These are phyloP conservation scores for Monotropa hypopitys DNA, from an alignment of 179 eudicot species.

Conservation along the genomic window DNA sequence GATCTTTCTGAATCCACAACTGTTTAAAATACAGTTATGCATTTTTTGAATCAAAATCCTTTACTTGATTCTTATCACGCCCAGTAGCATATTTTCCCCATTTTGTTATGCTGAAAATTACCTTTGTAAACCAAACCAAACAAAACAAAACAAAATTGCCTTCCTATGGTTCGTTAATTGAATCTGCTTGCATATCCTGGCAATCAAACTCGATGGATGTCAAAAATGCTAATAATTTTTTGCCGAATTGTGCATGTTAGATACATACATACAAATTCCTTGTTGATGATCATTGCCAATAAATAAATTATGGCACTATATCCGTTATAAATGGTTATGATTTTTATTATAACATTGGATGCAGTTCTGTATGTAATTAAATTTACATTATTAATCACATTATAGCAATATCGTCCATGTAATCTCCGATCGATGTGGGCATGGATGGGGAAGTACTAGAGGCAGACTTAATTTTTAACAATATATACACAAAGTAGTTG, in stretches of 20 bases:
- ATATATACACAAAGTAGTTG: no score
- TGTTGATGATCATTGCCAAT: neutral
- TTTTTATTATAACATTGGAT: neutral
- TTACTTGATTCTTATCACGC: neutral
- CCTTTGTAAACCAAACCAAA: no score
- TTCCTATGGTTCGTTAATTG: neutral
- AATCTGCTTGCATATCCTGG: neutral
- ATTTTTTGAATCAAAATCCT: neutral
- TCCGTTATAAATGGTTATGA: no score
- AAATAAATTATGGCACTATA: neutral
- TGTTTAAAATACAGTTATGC: neutral
- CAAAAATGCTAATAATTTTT: neutral
- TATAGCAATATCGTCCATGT: no score
- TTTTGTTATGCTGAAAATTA: neutral
- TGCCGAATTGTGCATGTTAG: neutral
- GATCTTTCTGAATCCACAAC: neutral
- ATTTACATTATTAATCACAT: neutral
- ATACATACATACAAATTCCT: neutral
- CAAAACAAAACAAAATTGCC: no score
- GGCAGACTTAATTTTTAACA: no score
- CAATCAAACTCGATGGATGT: neutral
- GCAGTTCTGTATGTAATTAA: neutral
- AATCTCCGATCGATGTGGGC: no score
- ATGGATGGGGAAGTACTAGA: no score
- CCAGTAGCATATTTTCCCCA: neutral